Evolutionary conservation across 1,139 yeast genomes (phyloP).

Genomic region (Lodderomyces parapsilosis): DNA sequence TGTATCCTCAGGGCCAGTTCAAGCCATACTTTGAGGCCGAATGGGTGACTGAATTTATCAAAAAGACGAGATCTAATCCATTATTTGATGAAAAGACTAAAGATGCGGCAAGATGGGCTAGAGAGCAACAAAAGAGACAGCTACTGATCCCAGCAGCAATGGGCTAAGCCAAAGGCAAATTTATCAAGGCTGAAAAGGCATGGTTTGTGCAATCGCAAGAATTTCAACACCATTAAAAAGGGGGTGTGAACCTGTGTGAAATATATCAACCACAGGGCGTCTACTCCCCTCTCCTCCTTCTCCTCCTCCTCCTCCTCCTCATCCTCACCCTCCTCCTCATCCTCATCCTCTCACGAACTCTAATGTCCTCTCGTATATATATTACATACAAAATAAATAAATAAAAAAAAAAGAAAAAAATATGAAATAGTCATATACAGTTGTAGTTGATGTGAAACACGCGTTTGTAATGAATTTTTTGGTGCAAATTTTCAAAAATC

Average conservation of each 20-base stretch:
- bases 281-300: not conserved
- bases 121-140: conserved; percentile 76
- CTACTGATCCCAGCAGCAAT: conserved; percentile 10
- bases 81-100: conserved; percentile 64
- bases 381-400: no score
- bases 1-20: conserved; percentile 76
- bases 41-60: conserved; percentile 80
- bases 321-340: conserved; percentile 2
- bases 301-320: conserved; percentile 1
- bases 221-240: not conserved
- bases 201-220: not conserved
- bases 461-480: not conserved
- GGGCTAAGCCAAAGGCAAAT: conserved; percentile 6
- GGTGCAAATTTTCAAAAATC: not conserved
- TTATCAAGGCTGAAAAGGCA: no score
- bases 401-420: no score
- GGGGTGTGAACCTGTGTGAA: no score
- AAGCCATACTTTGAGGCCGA: conserved; percentile 62
- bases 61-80: conserved; percentile 65
- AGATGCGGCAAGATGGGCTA: conserved; percentile 95
- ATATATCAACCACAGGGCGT: no score
- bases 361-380: conserved; percentile 8
- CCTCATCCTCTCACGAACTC: conserved; percentile 9
- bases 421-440: no score
- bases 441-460: no score